Evolutionary conservation across 2,329 filamentous ascomycete genomes (phyloP).

Genomic region (Verticillium klebahnii): DNA sequence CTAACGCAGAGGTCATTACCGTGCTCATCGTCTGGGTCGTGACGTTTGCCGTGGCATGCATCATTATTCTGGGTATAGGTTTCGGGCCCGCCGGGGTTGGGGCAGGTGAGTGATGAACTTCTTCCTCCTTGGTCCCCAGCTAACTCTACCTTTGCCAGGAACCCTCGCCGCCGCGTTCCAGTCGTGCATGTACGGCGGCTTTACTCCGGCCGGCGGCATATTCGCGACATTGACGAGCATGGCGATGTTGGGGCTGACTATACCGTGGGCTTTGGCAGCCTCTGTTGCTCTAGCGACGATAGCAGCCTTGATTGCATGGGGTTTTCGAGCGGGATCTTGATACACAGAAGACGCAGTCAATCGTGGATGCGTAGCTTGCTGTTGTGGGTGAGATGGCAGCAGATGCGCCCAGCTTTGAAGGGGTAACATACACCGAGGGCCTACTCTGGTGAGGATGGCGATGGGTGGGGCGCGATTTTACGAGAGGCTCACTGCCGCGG

Average conservation of each 20-base stretch:
- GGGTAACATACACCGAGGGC: too few species aligned
- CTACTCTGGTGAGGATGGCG: too few species aligned
- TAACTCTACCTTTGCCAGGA: not conserved
- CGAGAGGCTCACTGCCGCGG: too few species aligned
- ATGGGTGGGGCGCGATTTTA: too few species aligned
- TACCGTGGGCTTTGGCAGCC: not conserved
- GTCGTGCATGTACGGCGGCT: slow-evolving; percentile 14
- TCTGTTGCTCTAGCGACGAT: not conserved
- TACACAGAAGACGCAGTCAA: not conserved
- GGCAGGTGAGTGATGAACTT: not conserved
- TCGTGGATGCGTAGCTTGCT: not conserved
- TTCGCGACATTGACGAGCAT: slow-evolving; percentile 18
- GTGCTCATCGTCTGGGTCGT: not conserved
- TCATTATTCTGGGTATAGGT: not conserved
- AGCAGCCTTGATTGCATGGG: not conserved
- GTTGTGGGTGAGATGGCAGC: too few species aligned
- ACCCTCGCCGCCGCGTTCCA: slow-evolving; percentile 9
- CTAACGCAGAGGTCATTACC: not conserved
- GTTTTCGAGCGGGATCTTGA: not conserved
- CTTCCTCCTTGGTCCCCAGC: not conserved
- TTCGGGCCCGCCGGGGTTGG: not conserved
- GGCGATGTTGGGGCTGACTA: slow-evolving; percentile 11
- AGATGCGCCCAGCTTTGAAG: too few species aligned
- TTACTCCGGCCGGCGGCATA: slow-evolving; percentile 14
- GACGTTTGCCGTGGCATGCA: not conserved